Evolutionary conservation across 2,329 filamentous ascomycete genomes (phyloP).

Genomic region (Sarocladium kiliense): DNA sequence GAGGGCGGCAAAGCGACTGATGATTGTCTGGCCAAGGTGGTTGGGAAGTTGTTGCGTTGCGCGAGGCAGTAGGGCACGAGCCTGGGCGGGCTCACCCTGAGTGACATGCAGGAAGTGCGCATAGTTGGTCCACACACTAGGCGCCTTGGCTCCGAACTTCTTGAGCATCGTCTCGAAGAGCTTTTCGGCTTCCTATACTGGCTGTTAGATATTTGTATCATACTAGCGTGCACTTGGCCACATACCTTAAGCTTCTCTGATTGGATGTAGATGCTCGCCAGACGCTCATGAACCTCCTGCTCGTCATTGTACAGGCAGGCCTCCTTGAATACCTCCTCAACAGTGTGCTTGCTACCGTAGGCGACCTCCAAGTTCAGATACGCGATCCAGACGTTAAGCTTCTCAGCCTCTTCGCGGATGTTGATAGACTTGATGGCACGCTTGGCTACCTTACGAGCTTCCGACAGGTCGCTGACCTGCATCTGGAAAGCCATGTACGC

Average conservation of each 20-base stretch:
- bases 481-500: slow-evolving; percentile 99
- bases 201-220: slow-evolving; percentile 23
- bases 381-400: slow-evolving; percentile 92
- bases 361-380: slow-evolving; percentile 90
- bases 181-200: slow-evolving; percentile 72
- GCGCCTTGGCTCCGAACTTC: slow-evolving; percentile 78
- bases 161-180: slow-evolving; percentile 83
- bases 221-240: no score
- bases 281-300: slow-evolving; percentile 80
- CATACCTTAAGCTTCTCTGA: slow-evolving; percentile 78
- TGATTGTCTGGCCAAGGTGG: slow-evolving; percentile 61
- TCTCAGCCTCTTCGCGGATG: slow-evolving; percentile 85
- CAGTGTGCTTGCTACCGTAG: slow-evolving; percentile 75
- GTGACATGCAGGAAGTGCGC: slow-evolving; percentile 85
- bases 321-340: slow-evolving; percentile 84
- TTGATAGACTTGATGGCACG: slow-evolving; percentile 88
- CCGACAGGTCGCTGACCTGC: slow-evolving; percentile 81
- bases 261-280: slow-evolving; percentile 93
- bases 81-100: slow-evolving; percentile 63
- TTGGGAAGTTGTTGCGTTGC: slow-evolving; percentile 77
- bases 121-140: slow-evolving; percentile 89
- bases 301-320: slow-evolving; percentile 93
- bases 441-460: slow-evolving; percentile 84
- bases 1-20: slow-evolving; percentile 82
- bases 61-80: slow-evolving; percentile 71